Conservation (phyloP, 768 basidiomycete genomes). For the Phylloporus sp. region DNA sequence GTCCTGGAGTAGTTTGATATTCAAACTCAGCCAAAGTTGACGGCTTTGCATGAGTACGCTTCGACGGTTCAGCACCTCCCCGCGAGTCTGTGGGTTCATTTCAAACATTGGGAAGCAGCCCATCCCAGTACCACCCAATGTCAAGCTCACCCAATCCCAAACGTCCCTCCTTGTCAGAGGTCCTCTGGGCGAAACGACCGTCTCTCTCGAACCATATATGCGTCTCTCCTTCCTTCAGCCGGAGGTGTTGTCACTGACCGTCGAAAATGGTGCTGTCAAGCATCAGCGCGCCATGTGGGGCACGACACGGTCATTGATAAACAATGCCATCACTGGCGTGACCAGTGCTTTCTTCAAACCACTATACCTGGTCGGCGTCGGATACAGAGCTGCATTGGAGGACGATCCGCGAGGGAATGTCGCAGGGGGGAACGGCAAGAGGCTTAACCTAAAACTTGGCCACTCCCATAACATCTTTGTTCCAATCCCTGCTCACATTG, state of each 20-base stretch:
- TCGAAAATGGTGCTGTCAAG: constrained; percentile 63
- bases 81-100: constrained; percentile 42
- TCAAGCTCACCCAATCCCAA: constrained; percentile 36
- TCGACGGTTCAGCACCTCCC: constrained; percentile 49
- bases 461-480: constrained; percentile 86
- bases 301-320: constrained; percentile 84
- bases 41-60: constrained; percentile 17
- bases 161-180: constrained; percentile 52
- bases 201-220: constrained; percentile 49
- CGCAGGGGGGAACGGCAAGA: constrained; percentile 56
- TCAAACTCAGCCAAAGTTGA: constrained; percentile 5
- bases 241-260: constrained; percentile 34
- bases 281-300: constrained; percentile 92
- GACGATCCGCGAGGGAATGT: constrained; percentile 62
- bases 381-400: constrained; percentile 87
- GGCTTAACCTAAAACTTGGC: constrained; percentile 89
- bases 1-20: too few species aligned
- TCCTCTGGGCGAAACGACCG: constrained; percentile 48
- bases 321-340: constrained; percentile 88
- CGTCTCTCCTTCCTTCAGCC: constrained; percentile 33
- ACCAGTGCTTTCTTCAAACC: constrained; percentile 82
- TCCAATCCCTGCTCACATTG: constrained; percentile 78
- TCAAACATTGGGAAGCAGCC: constrained; percentile 63
- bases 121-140: constrained; percentile 50
- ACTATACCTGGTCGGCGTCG: constrained; percentile 89